A percentile compares a stretch with the other conserved stretches of the same genome.
Evolutionary conservation across 257 asterid species (phyloP).

Genomic region (Cruciata laevipes): DNA sequence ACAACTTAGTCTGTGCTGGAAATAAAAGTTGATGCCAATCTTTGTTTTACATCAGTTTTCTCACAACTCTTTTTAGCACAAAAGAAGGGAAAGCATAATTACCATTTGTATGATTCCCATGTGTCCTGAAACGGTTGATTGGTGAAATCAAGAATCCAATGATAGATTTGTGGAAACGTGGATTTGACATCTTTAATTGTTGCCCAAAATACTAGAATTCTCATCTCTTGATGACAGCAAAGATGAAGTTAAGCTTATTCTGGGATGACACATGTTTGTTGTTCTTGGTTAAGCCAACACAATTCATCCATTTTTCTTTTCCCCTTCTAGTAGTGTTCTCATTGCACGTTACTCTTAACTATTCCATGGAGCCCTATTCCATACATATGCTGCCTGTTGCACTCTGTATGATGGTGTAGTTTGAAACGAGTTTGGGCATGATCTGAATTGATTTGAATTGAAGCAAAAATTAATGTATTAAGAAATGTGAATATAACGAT

Average conservation of each 20-base stretch:
- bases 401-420: background rate
- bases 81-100: background rate
- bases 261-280: constrained; percentile 3
- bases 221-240: background rate
- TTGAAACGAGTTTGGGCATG: no score
- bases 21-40: background rate
- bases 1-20: background rate
- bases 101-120: background rate
- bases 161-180: background rate
- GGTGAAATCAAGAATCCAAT: background rate
- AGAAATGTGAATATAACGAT: no score
- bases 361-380: no score
- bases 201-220: background rate
- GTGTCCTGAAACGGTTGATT: background rate
- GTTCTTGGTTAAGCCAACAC: background rate
- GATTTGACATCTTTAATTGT: background rate
- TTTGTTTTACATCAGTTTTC: background rate
- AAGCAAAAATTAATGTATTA: no score
- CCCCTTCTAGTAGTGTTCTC: background rate
- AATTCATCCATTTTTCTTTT: background rate
- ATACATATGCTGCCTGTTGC: no score
- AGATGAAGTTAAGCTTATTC: constrained; percentile 2
- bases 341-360: background rate
- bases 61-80: background rate
- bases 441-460: no score